phyloP scores from a whole-genome alignment of 2,329 filamentous ascomycete species.

The Xylariomycetidae sp. region DNA sequence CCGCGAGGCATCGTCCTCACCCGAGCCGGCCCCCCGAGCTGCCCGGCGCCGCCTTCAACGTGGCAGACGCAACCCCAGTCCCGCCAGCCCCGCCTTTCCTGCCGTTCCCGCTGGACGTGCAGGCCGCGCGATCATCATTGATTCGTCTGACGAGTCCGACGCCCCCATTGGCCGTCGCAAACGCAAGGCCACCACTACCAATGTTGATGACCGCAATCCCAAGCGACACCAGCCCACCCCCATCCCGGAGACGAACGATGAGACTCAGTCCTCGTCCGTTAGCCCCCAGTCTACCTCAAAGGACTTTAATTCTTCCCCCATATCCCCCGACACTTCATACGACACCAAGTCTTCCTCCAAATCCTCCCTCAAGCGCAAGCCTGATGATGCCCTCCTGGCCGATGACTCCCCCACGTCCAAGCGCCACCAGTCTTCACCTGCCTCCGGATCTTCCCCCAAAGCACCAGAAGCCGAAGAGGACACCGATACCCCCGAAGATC shows the following conservation, averaged over 20 bases:
- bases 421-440: not conserved
- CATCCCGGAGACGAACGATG: no score
- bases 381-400: no score
- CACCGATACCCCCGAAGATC: not conserved
- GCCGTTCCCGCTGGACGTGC: no score
- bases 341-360: no score
- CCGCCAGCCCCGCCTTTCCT: conserved; percentile 6
- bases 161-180: not conserved
- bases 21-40: conserved; percentile 4
- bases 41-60: conserved; percentile 17
- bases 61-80: conserved; percentile 13
- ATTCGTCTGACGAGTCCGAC: conserved; percentile 7
- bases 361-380: no score
- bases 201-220: not conserved
- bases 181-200: conserved; percentile 1
- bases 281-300: no score
- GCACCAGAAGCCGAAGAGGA: no score
- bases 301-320: no score
- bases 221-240: not conserved
- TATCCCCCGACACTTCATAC: no score
- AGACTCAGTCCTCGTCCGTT: no score
- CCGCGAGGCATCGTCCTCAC: not conserved
- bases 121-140: conserved; percentile 18
- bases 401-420: no score
- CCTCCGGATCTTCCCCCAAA: no score